phyloP scores from a whole-genome alignment of 805 yeast species.

The Candida endomychidarum region DNA sequence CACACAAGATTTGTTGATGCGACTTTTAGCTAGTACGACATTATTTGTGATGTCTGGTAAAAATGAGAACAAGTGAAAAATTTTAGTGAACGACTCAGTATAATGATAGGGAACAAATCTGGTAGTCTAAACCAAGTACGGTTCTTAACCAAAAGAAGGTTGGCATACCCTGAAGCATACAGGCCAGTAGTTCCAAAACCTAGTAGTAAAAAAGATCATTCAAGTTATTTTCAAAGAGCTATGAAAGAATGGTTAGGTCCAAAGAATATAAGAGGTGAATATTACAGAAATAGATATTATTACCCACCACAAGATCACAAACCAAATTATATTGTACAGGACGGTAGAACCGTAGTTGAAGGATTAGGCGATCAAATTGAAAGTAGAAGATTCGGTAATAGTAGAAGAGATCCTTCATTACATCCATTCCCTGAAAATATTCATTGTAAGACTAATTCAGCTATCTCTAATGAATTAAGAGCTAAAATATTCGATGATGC shows the following conservation, averaged over 20 bases:
- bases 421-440: conserved; percentile 83
- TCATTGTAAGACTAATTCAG: conserved; percentile 64
- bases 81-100: conserved; percentile 5
- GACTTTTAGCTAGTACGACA: not conserved
- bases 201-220: conserved; percentile 39
- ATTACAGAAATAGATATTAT: conserved; percentile 71
- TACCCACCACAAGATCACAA: conserved; percentile 63
- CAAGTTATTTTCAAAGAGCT: conserved; percentile 58
- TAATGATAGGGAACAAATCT: not conserved
- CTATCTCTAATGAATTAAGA: conserved; percentile 60
- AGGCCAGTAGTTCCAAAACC: conserved; percentile 30
- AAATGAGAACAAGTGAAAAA: conserved; percentile 4
- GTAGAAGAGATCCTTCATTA: conserved; percentile 33
- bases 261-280: conserved; percentile 78
- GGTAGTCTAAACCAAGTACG: conserved; percentile 2
- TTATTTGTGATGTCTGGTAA: not conserved
- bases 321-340: conserved; percentile 71
- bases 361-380: conserved; percentile 3
- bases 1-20: not conserved
- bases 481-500: conserved; percentile 57
- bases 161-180: conserved; percentile 36
- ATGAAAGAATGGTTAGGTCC: conserved; percentile 82
- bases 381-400: conserved; percentile 13
- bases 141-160: conserved; percentile 19
- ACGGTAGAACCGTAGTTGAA: conserved; percentile 36